phyloP scores from a whole-genome alignment of 805 yeast genomes.

The Candida vartiovaarae region DNA sequence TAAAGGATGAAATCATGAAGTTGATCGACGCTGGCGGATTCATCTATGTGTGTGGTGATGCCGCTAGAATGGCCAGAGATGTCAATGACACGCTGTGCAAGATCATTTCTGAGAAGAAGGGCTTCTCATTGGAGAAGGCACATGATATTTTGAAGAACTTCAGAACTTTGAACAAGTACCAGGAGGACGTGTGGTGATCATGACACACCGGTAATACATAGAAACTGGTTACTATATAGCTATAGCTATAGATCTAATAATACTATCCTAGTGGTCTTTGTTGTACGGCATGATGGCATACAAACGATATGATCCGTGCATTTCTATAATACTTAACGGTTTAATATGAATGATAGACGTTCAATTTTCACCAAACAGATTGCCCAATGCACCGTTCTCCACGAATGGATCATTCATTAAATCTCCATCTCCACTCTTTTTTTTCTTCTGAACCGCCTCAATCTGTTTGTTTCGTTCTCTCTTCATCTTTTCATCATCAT shows the following conservation, averaged over 20 bases:
- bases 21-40: slow-evolving; percentile 70
- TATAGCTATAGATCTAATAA: background rate
- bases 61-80: slow-evolving; percentile 91
- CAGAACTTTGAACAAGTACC: slow-evolving; percentile 82
- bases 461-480: slow-evolving; percentile 46
- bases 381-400: slow-evolving; percentile 61
- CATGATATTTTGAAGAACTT: slow-evolving; percentile 68
- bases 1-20: slow-evolving; percentile 33
- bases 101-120: slow-evolving; percentile 57
- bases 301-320: no score
- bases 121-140: slow-evolving; percentile 61
- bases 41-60: slow-evolving; percentile 96
- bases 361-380: slow-evolving; percentile 40
- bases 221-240: background rate
- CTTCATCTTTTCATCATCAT: slow-evolving; percentile 36
- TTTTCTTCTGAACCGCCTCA: slow-evolving; percentile 45
- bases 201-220: background rate
- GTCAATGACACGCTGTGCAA: slow-evolving; percentile 65
- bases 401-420: slow-evolving; percentile 66
- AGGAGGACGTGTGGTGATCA: slow-evolving; percentile 92
- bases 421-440: slow-evolving; percentile 43
- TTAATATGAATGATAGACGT: no score
- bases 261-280: no score
- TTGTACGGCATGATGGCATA: no score
- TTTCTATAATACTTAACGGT: no score